These are phyloP conservation scores for Fusarium ramigenum DNA, from an alignment of 2,329 filamentous ascomycete species.

Conservation along the genomic window DNA sequence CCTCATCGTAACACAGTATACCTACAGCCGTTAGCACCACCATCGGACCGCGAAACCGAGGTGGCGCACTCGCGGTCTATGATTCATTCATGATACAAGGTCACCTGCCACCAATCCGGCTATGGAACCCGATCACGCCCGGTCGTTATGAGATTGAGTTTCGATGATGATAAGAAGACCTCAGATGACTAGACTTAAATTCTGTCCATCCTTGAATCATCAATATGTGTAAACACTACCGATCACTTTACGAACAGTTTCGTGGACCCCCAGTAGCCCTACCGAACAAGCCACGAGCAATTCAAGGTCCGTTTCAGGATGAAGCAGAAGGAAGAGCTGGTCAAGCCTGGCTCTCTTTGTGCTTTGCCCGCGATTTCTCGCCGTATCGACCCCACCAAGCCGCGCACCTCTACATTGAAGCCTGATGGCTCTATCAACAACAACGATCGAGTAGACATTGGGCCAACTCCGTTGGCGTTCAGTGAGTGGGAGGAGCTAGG, in stretches of 20 bases:
- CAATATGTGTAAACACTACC: not conserved
- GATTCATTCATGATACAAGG: not conserved
- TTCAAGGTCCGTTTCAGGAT: fast-evolving
- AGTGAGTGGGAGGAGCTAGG: not conserved
- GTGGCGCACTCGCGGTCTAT: not conserved
- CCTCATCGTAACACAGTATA: not conserved
- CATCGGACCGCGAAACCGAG: not conserved
- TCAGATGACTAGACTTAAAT: not conserved
- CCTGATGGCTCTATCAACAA: not conserved
- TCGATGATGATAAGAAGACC: not conserved
- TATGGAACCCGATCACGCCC: not conserved
- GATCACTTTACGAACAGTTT: fast-evolving
- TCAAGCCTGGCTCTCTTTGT: not conserved
- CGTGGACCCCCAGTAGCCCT: fast-evolving
- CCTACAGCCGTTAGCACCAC: not conserved
- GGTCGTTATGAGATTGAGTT: not conserved
- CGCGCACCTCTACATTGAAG: not conserved
- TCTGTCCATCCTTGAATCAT: fast-evolving
- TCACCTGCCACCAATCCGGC: not conserved
- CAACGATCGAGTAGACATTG: not conserved
- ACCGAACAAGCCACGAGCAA: fast-evolving
- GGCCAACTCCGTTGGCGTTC: not conserved
- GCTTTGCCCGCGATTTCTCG: not conserved
- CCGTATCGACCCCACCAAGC: not conserved
- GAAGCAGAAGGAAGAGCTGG: fast-evolving